A percentile compares a stretch with the other conserved stretches of the same genome.
phyloP scores from a whole-genome alignment of 495 filamentous ascomycete species.

The Aspergillus asperescens region DNA sequence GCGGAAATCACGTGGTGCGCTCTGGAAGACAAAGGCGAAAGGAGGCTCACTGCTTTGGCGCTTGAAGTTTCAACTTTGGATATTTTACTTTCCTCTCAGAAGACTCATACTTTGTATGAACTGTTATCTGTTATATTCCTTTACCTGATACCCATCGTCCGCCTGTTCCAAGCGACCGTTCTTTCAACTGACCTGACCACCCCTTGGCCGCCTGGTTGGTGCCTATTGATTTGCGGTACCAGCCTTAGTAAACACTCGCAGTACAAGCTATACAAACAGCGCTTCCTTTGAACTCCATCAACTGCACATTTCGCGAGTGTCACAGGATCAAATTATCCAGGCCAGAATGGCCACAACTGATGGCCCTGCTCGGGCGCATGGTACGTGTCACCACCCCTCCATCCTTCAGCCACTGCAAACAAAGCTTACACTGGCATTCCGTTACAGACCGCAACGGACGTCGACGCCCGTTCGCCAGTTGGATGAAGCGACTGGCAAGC shows the following conservation, averaged over 20 bases:
- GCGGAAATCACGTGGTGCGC: slow-evolving; percentile 4
- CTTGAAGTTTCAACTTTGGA: not conserved
- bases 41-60: not conserved
- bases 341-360: slow-evolving; percentile 64
- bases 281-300: no score
- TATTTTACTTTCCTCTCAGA: not conserved
- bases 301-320: not conserved
- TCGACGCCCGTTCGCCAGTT: slow-evolving; percentile 80
- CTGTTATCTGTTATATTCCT: not conserved
- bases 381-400: slow-evolving; percentile 41
- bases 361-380: slow-evolving; percentile 57
- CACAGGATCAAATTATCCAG: not conserved
- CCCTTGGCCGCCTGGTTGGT: not conserved
- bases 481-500: slow-evolving; percentile 91
- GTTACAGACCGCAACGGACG: slow-evolving; percentile 59
- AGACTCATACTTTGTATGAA: no score
- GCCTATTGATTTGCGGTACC: not conserved
- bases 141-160: not conserved
- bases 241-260: not conserved
- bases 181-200: not conserved
- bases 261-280: not conserved
- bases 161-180: not conserved
- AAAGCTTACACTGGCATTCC: slow-evolving; percentile 10
- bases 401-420: not conserved
- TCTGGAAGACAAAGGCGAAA: not conserved